These are phyloP conservation scores for Onygena corvina DNA, from an alignment of 2,329 filamentous ascomycete species.

Conservation along the genomic window DNA sequence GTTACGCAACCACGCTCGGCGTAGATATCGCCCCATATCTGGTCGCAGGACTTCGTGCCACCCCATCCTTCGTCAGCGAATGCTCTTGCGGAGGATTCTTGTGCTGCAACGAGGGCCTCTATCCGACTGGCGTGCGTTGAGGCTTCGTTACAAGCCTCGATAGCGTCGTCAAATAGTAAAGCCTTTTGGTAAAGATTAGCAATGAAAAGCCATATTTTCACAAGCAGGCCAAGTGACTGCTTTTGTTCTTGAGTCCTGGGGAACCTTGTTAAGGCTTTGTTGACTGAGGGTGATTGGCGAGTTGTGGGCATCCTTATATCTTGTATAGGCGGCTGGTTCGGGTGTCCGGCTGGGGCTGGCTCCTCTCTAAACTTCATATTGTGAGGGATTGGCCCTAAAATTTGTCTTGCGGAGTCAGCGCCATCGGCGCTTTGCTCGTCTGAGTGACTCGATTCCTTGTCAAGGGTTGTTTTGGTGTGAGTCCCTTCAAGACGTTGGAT, in stretches of 20 bases:
- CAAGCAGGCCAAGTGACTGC: constrained; percentile 48
- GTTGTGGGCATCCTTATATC: constrained; percentile 29
- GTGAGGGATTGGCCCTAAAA: constrained; percentile 26
- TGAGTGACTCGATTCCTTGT: constrained; percentile 9
- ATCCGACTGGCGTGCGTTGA: constrained; percentile 59
- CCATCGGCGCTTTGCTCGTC: constrained; percentile 7
- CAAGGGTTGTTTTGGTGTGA: constrained; percentile 19
- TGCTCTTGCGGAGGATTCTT: constrained; percentile 50
- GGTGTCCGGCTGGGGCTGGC: constrained; percentile 27
- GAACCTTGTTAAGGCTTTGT: constrained; percentile 38
- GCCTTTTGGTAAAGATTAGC: constrained; percentile 78
- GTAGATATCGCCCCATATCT: constrained; percentile 72
- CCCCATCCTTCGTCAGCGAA: constrained; percentile 62
- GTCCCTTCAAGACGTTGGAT: constrained; percentile 26
- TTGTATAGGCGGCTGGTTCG: constrained; percentile 34
- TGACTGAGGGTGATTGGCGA: constrained; percentile 31
- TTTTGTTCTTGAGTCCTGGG: constrained; percentile 41
- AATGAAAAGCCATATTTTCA: constrained; percentile 82
- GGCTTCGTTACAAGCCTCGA: constrained; percentile 70
- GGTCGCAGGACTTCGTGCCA: constrained; percentile 66
- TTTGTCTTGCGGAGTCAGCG: constrained; percentile 17
- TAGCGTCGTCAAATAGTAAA: constrained; percentile 64
- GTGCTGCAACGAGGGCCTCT: constrained; percentile 53
- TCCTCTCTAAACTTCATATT: constrained; percentile 28
- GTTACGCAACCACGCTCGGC: constrained; percentile 63